Evolutionary conservation across 2,329 filamentous ascomycete species (phyloP), one percentile per base, ranked within the genome.

Genomic region (Alternaria brassicicola): DNA sequence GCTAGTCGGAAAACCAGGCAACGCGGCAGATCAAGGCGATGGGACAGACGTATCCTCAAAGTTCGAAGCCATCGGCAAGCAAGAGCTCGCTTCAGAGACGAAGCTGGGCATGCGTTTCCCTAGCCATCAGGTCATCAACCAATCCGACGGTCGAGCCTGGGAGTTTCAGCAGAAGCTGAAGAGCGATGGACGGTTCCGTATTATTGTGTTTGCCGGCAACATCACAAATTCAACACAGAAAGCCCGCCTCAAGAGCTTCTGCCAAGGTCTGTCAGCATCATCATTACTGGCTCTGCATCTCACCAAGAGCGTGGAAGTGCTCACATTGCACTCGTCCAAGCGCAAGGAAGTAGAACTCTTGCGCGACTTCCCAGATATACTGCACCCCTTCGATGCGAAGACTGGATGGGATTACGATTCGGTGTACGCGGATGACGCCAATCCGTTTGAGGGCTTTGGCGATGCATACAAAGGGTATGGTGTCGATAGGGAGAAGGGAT

Each of bases 151-250:
- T 0, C 78, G 84, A 3, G 84, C 86, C 0, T 87, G 84, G 81
- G 82, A 88, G 36, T 80, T 89, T 42, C 86, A 88, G 47, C 79
- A 85, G 57, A 77, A 78, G 8, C 78, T 89, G 19, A 80, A 78
- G 35, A 81, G 80, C n/a, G 83, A 87, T 65, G 86, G 87, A 2
- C 79, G 83, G 1, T 89, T 86, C 73, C 78, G 86, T 7, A 69
- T 89, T 28, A 73, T 89, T 1, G 76, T 91, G 2, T 90, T 91
- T 63, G 82, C 86, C 0, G 88, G 88, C 1, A 79, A 88, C 61
- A 75, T 91, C 2, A 74, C 78, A 2, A 63, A 78, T 0, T 12
- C 76, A 0, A 52, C 59, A 1, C 84, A 86, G 57, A 80, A 80
- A 55, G 64, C 71, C 0, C 78, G 81, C 3, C 76, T 87, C 3